Base-by-base conservation (phyloP, 2,329 filamentous ascomycete species). In the Corynespora cassiicola region DNA sequence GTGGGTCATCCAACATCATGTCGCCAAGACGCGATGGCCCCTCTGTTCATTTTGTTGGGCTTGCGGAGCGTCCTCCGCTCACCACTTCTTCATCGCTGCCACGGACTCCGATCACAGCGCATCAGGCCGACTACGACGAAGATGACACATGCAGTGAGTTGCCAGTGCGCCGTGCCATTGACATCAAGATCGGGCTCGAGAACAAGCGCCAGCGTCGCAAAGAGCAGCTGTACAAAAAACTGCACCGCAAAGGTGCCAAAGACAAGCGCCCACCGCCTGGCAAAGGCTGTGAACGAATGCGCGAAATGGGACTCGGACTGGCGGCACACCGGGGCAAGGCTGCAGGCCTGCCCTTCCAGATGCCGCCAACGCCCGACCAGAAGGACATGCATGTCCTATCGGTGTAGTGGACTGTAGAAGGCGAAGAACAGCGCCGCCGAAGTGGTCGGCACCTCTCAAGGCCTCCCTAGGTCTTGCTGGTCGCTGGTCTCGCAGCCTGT, bases 281-380 rank as follows among this genome's bases (percentile, higher is more conserved):
- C 38, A 87, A 89, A 65, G 94, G 94, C 39, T 90, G 89, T 22
- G 88, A 96, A 74, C 84, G 91, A 51, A 99, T 99, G 94, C 81
- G 86, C 58, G 88, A 95, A 69, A 80, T 99, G 42, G 94, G 92
- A 36, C 78, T 97, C 39, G 82, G 92, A 63, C 88, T 94, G 78
- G 90, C 89, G 42, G 89, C 89, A 62, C 90, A 88, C 71, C 87
- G 85, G 41, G 63, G 65, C 42, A 65, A 64, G 38, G 52, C 47
- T 6, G 49, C 43, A 2, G 50, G 51, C 31, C 57, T 62, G 18
- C 58, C 52, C 10, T 58, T 63, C 40, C 49, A 55, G 21, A 51
- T 59, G 28, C 54, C 55, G 17, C 34, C 47, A 10, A 50, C 52
- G 5, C 51, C 54, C 7, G 59, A 66, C 40, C 52, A 63, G 23